These are phyloP conservation scores for Trametes punicea DNA, from an alignment of 768 basidiomycete species.

Conservation along the genomic window DNA sequence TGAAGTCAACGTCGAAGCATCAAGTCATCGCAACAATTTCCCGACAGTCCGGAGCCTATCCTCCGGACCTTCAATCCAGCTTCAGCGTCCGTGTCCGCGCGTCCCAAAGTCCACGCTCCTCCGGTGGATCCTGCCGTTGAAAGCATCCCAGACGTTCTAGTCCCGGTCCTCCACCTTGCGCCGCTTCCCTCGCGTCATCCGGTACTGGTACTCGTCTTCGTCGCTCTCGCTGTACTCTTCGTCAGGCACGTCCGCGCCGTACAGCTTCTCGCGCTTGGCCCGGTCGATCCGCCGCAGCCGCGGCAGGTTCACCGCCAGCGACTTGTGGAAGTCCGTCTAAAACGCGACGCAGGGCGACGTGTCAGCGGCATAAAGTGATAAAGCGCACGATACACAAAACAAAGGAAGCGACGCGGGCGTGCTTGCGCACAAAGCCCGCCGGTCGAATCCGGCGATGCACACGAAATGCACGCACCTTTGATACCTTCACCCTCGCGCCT, in stretches of 20 bases:
- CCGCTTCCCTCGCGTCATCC: constrained; percentile 28
- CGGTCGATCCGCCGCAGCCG: constrained; percentile 58
- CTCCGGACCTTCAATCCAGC: too few relatives aligned
- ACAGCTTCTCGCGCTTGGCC: constrained; percentile 44
- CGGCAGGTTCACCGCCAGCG: constrained; percentile 54
- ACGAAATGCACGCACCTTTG: constrained; percentile 47
- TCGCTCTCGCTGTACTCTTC: constrained; percentile 48
- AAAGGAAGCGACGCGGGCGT: neutral
- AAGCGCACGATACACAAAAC: neutral
- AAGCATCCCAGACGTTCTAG: neutral
- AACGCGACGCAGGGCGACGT: neutral
- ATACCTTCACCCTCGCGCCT: constrained; percentile 48
- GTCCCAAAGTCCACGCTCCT: neutral
- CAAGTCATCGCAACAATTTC: too few relatives aligned
- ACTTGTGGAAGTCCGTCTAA: constrained; percentile 72
- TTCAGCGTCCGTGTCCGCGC: neutral
- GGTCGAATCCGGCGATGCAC: neutral
- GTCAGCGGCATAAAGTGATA: neutral
- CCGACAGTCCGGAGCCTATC: neutral
- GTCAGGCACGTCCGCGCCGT: constrained; percentile 37
- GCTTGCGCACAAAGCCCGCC: neutral
- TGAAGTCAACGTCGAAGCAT: neutral
- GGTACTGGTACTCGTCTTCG: constrained; percentile 51
- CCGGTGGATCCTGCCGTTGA: neutral
- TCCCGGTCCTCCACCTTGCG: constrained; percentile 15